Evolutionary conservation across 441 rosid genomes (phyloP).

Genomic region (Eutrema salsugineum): DNA sequence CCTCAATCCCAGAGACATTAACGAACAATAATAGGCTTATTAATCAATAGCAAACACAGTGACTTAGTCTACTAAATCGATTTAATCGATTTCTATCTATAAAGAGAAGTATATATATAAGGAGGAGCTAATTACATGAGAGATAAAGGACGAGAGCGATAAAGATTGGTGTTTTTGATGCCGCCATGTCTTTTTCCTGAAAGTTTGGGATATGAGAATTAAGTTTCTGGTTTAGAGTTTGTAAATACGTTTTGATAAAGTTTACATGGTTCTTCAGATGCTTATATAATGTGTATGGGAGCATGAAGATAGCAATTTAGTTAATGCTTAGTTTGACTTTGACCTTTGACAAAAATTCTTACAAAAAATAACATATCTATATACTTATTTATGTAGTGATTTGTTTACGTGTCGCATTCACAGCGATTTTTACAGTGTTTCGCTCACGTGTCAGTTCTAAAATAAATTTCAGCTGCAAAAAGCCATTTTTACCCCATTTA

Average conservation of each 20-base stretch:
- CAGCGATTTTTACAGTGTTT: no score
- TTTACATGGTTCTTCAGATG: neutral
- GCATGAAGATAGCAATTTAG: neutral
- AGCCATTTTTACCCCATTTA: no score
- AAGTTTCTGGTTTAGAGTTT: neutral
- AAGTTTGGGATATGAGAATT: neutral
- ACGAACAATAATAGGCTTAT: no score
- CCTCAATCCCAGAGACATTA: no score
- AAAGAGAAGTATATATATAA: neutral
- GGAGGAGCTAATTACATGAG: neutral
- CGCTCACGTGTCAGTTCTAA: no score
- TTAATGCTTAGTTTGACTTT: neutral
- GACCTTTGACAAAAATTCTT: no score
- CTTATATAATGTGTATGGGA: neutral
- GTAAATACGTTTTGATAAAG: neutral
- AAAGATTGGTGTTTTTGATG: neutral
- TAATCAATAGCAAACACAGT: neutral
- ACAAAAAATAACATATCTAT: no score
- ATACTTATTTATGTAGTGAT: no score
- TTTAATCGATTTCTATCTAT: neutral
- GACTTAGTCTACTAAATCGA: neutral
- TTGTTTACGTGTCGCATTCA: no score
- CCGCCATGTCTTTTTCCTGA: neutral
- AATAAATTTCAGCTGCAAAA: no score
- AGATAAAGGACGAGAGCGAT: neutral